Conservation (phyloP, 805 yeast species). For the Candida manassasensis region DNA sequence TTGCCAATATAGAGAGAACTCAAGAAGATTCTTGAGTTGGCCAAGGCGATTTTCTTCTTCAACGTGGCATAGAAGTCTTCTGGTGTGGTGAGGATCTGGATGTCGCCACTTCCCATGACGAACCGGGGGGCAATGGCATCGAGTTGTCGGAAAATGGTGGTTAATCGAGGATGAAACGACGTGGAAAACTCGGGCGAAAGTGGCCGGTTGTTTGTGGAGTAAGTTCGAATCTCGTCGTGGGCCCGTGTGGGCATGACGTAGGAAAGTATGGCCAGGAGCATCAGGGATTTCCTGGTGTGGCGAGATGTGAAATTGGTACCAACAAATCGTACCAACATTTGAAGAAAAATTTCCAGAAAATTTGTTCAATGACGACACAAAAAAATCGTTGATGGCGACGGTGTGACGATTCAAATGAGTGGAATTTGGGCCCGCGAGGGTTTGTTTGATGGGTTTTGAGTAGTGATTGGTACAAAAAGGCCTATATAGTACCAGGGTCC, state of each 20-base stretch:
- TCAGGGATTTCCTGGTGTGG: not conserved
- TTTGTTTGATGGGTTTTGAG: too few species aligned
- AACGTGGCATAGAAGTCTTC: slow-evolving; percentile 63
- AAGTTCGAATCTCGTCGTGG: slow-evolving; percentile 9
- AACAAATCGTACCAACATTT: slow-evolving; percentile 1
- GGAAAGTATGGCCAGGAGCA: slow-evolving; percentile 1
- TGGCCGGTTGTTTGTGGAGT: slow-evolving; percentile 26
- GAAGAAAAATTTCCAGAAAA: not conserved
- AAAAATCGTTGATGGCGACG: too few species aligned
- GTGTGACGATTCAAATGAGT: too few species aligned
- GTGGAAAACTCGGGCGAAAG: slow-evolving; percentile 15
- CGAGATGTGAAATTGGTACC: not conserved
- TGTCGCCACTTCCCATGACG: slow-evolving; percentile 48
- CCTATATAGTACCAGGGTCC: too few species aligned
- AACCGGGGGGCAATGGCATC: slow-evolving; percentile 69
- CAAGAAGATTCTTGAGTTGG: slow-evolving; percentile 67
- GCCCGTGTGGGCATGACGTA: not conserved
- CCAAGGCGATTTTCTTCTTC: slow-evolving; percentile 55
- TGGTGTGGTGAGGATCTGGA: slow-evolving; percentile 64
- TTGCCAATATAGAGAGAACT: slow-evolving; percentile 87
- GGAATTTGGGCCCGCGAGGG: too few species aligned
- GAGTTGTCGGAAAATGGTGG: slow-evolving; percentile 45
- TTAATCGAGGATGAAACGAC: slow-evolving; percentile 41
- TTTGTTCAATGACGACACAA: not conserved
- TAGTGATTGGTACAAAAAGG: too few species aligned